These are phyloP conservation scores for Tuber brumale DNA, from an alignment of 495 filamentous ascomycete species.

Conservation along the genomic window DNA sequence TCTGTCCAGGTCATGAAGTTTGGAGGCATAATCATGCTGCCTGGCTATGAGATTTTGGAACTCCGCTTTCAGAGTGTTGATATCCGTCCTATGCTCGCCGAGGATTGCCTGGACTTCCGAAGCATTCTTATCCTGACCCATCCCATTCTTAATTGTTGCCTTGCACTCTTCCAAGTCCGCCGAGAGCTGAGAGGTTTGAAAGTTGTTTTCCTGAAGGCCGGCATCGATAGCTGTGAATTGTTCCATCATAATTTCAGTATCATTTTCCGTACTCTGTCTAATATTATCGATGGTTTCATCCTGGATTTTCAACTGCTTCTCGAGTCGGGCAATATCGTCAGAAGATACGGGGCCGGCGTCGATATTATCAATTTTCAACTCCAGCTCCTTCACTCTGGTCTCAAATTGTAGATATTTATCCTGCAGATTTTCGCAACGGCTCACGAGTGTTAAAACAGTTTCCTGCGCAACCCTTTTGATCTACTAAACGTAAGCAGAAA, in stretches of 20 bases:
- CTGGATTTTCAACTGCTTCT: constrained; percentile 21
- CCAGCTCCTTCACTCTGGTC: not conserved
- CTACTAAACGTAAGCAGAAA: not conserved
- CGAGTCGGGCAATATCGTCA: constrained; percentile 21
- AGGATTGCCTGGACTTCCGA: not conserved
- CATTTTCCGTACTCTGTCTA: constrained; percentile 13
- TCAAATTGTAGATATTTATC: not conserved
- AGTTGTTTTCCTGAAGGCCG: not conserved
- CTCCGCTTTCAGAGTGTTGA: not conserved
- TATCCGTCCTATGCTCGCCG: not conserved
- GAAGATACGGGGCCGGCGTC: constrained; percentile 16
- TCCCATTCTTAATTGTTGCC: not conserved
- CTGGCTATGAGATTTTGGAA: not conserved
- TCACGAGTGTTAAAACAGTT: not conserved
- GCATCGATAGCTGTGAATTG: constrained; percentile 11
- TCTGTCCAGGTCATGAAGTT: not conserved
- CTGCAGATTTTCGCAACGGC: not conserved
- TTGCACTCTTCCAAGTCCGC: not conserved
- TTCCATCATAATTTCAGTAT: constrained; percentile 20
- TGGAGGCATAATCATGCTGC: not conserved
- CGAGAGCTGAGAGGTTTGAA: not conserved
- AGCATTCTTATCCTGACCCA: not conserved
- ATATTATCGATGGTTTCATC: constrained; percentile 28
- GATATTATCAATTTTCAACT: not conserved
- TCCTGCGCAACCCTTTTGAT: not conserved